These are phyloP conservation scores for Avena atlantica DNA, from an alignment of 176 grass and related monocot genomes.

Conservation along the genomic window DNA sequence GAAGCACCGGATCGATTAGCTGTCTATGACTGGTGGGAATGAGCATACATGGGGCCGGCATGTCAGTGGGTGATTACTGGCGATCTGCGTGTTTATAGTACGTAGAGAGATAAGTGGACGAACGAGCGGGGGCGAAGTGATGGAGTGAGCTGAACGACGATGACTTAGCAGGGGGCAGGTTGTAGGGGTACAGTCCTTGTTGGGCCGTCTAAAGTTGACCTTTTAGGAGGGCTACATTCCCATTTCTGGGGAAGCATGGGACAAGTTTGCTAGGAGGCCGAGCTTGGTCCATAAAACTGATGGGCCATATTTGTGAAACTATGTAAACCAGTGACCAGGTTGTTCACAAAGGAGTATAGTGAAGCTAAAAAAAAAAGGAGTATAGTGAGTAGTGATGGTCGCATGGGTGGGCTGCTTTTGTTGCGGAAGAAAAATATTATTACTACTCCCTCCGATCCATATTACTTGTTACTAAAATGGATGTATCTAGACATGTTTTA, in stretches of 20 bases:
- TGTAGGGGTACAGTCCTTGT: background rate
- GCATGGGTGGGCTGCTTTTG: no score
- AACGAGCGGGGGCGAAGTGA: constrained; percentile 33
- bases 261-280: background rate
- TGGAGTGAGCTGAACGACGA: constrained; percentile 19
- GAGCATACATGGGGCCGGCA: background rate
- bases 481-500: no score
- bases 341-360: no score
- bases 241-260: background rate
- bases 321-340: no score
- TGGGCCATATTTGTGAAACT: background rate
- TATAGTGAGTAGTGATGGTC: no score
- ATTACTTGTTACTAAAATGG: no score
- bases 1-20: background rate
- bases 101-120: background rate
- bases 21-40: constrained; percentile 35
- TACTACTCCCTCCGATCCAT: no score
- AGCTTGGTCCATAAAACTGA: background rate
- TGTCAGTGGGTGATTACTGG: constrained; percentile 13
- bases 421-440: no score
- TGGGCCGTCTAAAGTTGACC: background rate
- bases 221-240: background rate
- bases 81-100: background rate
- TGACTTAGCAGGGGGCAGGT: background rate
- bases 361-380: no score